These are phyloP conservation scores for Hypoxylon rubiginosum DNA, from an alignment of 2,329 filamentous ascomycete species.

Conservation along the genomic window DNA sequence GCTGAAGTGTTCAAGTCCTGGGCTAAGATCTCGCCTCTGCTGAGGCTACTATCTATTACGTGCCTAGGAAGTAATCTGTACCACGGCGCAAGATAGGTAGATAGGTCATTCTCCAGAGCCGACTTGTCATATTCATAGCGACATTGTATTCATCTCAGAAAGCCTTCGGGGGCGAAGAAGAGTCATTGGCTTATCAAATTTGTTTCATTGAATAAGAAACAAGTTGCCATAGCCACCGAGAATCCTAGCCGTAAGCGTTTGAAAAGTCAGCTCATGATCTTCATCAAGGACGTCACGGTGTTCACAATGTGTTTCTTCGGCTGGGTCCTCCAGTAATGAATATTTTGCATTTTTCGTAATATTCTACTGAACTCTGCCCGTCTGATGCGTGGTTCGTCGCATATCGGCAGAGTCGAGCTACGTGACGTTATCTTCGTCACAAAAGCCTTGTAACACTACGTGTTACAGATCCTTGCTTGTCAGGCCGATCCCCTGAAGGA, in stretches of 20 bases:
- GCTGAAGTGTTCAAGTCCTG: conserved; percentile 1
- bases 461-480: conserved; percentile 47
- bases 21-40: background rate
- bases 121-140: conserved; percentile 2
- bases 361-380: conserved; percentile 22
- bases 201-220: conserved; percentile 31
- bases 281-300: conserved; percentile 25
- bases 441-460: conserved; percentile 45
- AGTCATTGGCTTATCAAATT: conserved; percentile 9
- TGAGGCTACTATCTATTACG: background rate
- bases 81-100: background rate
- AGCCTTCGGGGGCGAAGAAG: background rate
- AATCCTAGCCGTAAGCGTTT: conserved; percentile 19
- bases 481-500: conserved; percentile 47
- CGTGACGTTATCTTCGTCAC: conserved; percentile 44
- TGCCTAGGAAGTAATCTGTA: background rate
- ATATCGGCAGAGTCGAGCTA: conserved; percentile 30
- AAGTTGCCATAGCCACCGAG: conserved; percentile 6
- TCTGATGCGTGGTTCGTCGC: conserved; percentile 44
- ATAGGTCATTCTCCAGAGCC: background rate
- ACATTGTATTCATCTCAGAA: background rate
- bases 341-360: conserved; percentile 10
- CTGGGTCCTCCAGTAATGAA: conserved; percentile 21
- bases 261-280: conserved; percentile 38
- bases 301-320: conserved; percentile 23